A percentile compares a stretch with the other conserved stretches of the same genome.
Conservation (phyloP, 1,139 yeast species). For the Geotrichum cucujoidarum region DNA sequence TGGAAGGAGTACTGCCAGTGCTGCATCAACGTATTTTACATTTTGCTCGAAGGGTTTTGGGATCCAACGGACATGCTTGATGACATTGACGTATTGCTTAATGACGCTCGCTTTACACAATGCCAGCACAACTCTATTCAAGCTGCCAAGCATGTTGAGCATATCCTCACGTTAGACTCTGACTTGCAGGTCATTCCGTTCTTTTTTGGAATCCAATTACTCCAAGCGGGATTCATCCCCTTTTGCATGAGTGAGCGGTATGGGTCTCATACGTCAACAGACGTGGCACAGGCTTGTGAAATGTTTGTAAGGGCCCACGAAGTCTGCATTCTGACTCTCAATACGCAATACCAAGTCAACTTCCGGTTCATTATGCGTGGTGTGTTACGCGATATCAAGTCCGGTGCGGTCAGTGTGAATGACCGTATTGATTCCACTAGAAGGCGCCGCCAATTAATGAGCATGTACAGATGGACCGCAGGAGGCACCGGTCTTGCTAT, state of each 20-base stretch:
- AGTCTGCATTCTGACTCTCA: constrained; percentile 34
- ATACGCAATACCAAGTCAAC: constrained; percentile 35
- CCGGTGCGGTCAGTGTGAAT: constrained; percentile 21
- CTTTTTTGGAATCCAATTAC: constrained; percentile 31
- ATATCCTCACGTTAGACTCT: constrained; percentile 28
- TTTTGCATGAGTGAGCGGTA: constrained; percentile 32
- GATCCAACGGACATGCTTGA: constrained; percentile 29
- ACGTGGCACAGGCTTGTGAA: constrained; percentile 35
- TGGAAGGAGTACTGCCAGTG: constrained; percentile 30
- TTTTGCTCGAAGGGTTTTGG: constrained; percentile 28
- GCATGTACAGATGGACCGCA: constrained; percentile 32
- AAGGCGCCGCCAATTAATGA: constrained; percentile 31
- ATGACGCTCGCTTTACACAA: constrained; percentile 27
- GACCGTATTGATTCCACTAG: constrained; percentile 25
- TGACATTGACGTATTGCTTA: constrained; percentile 27
- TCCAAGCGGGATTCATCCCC: constrained; percentile 32
- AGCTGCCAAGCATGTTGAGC: constrained; percentile 29
- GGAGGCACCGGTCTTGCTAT: constrained; percentile 35
- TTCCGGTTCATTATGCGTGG: constrained; percentile 34
- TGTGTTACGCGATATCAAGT: constrained; percentile 24
- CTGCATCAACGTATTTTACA: constrained; percentile 28
- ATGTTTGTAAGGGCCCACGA: constrained; percentile 35
- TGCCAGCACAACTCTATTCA: constrained; percentile 29
- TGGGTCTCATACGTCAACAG: constrained; percentile 32
- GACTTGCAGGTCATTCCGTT: constrained; percentile 31